Evolutionary conservation across 305 asterid genomes (phyloP).

Genomic region (Plantago coronopus): DNA sequence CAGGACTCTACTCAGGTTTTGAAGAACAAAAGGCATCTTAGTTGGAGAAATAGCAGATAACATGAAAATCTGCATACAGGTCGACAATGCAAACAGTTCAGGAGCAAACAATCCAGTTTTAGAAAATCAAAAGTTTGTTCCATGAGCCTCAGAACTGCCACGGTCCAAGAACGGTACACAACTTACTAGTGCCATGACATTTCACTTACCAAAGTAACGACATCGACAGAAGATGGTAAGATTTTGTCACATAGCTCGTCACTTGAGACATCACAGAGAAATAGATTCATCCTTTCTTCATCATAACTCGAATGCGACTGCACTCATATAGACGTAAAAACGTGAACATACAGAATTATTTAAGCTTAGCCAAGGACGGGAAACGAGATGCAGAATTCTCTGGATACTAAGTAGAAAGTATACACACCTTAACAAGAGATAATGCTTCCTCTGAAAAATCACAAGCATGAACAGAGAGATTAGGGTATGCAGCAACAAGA

Average conservation of each 20-base stretch:
- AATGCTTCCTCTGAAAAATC: constrained; percentile 72
- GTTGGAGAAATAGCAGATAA: constrained; percentile 81
- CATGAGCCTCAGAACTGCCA: not conserved
- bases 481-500: constrained; percentile 59
- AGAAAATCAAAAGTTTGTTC: constrained; percentile 15
- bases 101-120: constrained; percentile 9
- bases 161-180: constrained; percentile 4
- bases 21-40: constrained; percentile 58
- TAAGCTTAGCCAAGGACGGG: not conserved
- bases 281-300: constrained; percentile 42
- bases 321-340: constrained; percentile 26
- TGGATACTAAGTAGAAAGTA: constrained; percentile 13
- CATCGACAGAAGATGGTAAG: constrained; percentile 61
- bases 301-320: constrained; percentile 53
- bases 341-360: constrained; percentile 14
- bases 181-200: constrained; percentile 6
- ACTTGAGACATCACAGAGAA: constrained; percentile 59
- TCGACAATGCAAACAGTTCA: constrained; percentile 27
- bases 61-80: constrained; percentile 57
- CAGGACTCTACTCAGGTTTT: constrained; percentile 59
- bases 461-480: constrained; percentile 68
- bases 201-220: constrained; percentile 67
- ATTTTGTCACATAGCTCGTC: constrained; percentile 53
- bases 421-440: constrained; percentile 60
- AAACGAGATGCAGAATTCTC: too few species aligned